These are phyloP conservation scores for Fusarium camptoceras DNA, from an alignment of 2,329 filamentous ascomycete genomes.

Conservation along the genomic window DNA sequence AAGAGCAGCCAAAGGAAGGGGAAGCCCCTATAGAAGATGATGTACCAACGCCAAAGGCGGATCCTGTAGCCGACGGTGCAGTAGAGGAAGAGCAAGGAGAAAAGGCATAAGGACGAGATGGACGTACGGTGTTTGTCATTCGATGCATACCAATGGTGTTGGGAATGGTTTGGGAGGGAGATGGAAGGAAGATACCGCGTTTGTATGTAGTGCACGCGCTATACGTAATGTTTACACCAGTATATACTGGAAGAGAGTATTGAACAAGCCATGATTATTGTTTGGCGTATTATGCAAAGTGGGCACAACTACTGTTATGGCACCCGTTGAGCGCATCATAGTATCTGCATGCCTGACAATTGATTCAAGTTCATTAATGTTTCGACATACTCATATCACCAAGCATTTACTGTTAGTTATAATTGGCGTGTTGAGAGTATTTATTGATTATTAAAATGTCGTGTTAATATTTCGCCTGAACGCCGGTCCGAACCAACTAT, in stretches of 20 bases:
- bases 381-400: neutral
- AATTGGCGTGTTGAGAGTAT: neutral
- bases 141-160: conserved; percentile 44
- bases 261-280: conserved; percentile 24
- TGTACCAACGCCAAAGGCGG: conserved; percentile 36
- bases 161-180: conserved; percentile 28
- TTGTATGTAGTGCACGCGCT: conserved; percentile 46
- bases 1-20: conserved; percentile 26
- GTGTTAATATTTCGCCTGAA: neutral
- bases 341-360: neutral
- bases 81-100: conserved; percentile 36
- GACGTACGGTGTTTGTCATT: conserved; percentile 31
- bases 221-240: conserved; percentile 55
- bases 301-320: neutral
- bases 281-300: neutral
- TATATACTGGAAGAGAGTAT: conserved; percentile 40
- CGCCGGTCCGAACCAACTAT: neutral
- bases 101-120: conserved; percentile 39
- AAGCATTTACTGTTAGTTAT: neutral
- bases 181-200: conserved; percentile 24
- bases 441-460: neutral
- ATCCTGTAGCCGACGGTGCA: conserved; percentile 23
- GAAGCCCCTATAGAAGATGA: conserved; percentile 32
- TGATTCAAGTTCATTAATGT: neutral
- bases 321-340: neutral